Evolutionary conservation across 805 yeast species (phyloP), one percentile per base, ranked within the genome.

Genomic region (Kodamaea laetipori): DNA sequence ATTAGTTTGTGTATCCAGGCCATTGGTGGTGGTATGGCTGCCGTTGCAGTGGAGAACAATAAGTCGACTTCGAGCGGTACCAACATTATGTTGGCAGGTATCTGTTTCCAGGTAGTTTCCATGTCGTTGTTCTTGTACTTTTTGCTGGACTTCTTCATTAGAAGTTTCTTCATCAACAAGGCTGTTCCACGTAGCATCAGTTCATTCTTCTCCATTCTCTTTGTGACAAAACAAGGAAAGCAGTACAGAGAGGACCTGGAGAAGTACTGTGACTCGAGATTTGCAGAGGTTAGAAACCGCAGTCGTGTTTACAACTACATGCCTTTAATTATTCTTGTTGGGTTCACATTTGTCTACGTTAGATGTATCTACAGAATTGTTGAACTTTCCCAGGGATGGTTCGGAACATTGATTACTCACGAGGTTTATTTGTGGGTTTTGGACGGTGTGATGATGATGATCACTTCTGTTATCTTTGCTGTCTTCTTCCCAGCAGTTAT

Each of bases 381-480:
- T 28, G 96, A 89, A 62, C 69, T 89, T 45, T 62, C 81, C 2
- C 80, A 81, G 55, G 92, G 90, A 10, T 86, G 90, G 84, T 46
- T 56, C 5, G 92, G 95, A 1, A 69, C 61, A 44, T 66, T 89
- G 53, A 83, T 86, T 38, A 67, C 72, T 2, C 62, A 63, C 19
- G 57, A 74, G 3, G 57, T 69, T 3, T 61, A 81, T 56, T 66
- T 86, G 0, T 45, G 63, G 53, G 50, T 58, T 1, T 47, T 66
- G 23, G 71, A 66, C 37, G 70, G 60, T 1, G 28, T 59, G 34
- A 57, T 63, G 62, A 57, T 63, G 6, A 49, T 56, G 39, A 41
- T 62, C 23, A 44, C 66, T 8, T 48, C 57, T 28, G 30, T 49
- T 3, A 39, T 59, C 6, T 55, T 47, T 34, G 43, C 58, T 13